Evolutionary conservation across 116 monocot species (phyloP).

Genomic region (Cymodocea nodosa): DNA sequence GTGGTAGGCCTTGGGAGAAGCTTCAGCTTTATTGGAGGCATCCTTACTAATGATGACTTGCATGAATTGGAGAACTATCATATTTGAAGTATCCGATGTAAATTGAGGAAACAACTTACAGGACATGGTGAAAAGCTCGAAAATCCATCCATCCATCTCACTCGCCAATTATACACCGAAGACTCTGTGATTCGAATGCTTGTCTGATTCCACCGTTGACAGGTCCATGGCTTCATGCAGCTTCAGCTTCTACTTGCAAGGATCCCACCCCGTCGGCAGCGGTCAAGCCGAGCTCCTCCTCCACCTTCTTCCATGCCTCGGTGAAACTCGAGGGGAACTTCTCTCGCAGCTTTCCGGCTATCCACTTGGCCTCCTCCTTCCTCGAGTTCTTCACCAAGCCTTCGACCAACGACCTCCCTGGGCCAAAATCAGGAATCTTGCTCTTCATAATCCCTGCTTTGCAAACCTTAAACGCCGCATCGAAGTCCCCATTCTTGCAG

Average conservation of each 20-base stretch:
- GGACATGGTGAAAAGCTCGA: neutral
- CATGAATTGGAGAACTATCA: too few relatives aligned
- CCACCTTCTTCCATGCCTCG: constrained; percentile 24
- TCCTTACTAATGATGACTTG: too few relatives aligned
- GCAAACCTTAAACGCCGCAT: constrained; percentile 25
- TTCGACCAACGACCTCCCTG: constrained; percentile 29
- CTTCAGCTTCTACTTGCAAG: neutral
- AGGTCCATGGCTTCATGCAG: neutral
- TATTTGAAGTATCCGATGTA: neutral
- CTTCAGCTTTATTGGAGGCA: too few relatives aligned
- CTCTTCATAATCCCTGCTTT: constrained; percentile 21
- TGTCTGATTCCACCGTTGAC: neutral
- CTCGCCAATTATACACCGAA: neutral
- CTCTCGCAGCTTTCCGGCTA: constrained; percentile 19
- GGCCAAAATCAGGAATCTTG: constrained; percentile 34
- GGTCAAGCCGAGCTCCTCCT: constrained; percentile 28
- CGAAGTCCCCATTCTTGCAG: constrained; percentile 35
- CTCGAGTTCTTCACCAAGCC: constrained; percentile 28
- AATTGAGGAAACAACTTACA: neutral
- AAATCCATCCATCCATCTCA: too few relatives aligned
- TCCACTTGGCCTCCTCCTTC: constrained; percentile 22
- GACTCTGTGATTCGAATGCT: neutral
- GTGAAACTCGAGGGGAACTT: constrained; percentile 23
- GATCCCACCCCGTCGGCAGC: neutral
- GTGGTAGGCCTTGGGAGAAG: too few relatives aligned